phyloP scores from a whole-genome alignment of 352 stramenopile species.

The Globisporangium paddicum region DNA sequence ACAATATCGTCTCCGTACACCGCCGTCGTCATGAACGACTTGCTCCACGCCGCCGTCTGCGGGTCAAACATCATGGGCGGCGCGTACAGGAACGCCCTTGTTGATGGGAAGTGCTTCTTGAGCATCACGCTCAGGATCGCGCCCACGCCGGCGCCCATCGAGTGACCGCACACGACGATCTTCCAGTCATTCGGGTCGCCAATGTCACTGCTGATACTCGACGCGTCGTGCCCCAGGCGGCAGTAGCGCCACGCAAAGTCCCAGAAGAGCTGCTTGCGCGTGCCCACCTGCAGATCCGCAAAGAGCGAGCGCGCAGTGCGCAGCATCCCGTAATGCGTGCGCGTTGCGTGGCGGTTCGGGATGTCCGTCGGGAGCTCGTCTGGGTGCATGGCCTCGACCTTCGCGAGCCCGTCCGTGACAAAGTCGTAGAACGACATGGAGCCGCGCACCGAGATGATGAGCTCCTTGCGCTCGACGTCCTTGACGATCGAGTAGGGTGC shows the following conservation, averaged over 20 bases:
- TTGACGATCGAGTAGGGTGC: constrained; percentile 73
- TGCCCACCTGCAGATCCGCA: constrained; percentile 49
- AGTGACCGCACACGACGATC: constrained; percentile 78
- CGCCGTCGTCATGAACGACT: constrained; percentile 58
- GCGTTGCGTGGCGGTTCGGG: constrained; percentile 37
- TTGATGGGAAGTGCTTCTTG: constrained; percentile 43
- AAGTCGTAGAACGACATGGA: constrained; percentile 80
- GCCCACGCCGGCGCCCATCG: constrained; percentile 74
- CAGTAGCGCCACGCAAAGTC: constrained; percentile 58
- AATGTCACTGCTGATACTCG: constrained; percentile 3
- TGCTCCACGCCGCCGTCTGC: constrained; percentile 48
- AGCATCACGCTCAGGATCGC: constrained; percentile 67
- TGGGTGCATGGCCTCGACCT: constrained; percentile 57
- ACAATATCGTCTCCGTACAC: constrained; percentile 76
- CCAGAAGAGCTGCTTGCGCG: constrained; percentile 58
- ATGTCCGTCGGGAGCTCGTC: constrained; percentile 49
- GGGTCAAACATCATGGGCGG: constrained; percentile 62
- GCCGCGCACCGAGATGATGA: constrained; percentile 75
- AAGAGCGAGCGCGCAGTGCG: constrained; percentile 63
- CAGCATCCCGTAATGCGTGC: constrained; percentile 71
- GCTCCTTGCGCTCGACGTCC: constrained; percentile 46
- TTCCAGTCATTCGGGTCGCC: constrained; percentile 27
- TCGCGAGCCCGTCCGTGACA: constrained; percentile 62
- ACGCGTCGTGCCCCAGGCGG: constrained; percentile 1
- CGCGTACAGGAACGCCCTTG: constrained; percentile 61